Evolutionary conservation across 1,284 basidiomycete genomes (phyloP), one percentile per base, ranked within the genome.

Genomic region (Ganoderma resinaceum): DNA sequence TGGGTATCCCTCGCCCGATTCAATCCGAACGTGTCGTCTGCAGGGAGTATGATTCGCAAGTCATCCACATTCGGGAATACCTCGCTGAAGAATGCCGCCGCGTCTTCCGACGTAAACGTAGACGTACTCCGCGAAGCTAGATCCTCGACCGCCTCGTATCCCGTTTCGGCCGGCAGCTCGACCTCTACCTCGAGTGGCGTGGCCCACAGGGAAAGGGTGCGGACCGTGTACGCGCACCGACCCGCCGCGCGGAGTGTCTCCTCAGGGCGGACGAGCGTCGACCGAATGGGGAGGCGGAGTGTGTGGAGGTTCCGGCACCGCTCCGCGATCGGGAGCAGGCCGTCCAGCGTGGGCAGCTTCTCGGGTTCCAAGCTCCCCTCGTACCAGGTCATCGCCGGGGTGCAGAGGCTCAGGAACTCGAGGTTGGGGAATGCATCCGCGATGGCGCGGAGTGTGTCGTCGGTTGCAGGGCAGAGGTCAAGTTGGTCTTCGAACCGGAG

Each of bases 201-300:
- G 7, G 59, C 59, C 59, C 59, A 61, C 40, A 61, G 38, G 31
- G 23, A 35, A 40, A 61, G 40, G n/a, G 37, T 38, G 59, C 38
- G 59, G 16, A 61, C 26, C 35, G 11, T 42, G 23, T 38, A 38
- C 23, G 26, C 59, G 16, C 59, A 29, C 14, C 37, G 35, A 23
- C 35, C 18, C 26, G 38, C 35, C 23, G 59, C 59, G 23, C 37
- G 38, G 3, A 37, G 26, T 7, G 37, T 26, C 16, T 29, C 37
- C 8, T 35, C 31, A 9, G 20, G 26, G 26, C 26, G 16, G 38
- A 40, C 18, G 23, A 29, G 12, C 37, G 59, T 26, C 2, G 35
- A 61, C 35, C 57, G 8, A 26, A 37, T 11, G 40, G 59, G 59
- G 5, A 61, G 59, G 40, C 59, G 35, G 26, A 61, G 59, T 14